Percentiles rank a stretch among this genome's conserved stretches.
phyloP scores from a whole-genome alignment of 2,329 filamentous ascomycete species.

The Berkeleyomyces basicola region DNA sequence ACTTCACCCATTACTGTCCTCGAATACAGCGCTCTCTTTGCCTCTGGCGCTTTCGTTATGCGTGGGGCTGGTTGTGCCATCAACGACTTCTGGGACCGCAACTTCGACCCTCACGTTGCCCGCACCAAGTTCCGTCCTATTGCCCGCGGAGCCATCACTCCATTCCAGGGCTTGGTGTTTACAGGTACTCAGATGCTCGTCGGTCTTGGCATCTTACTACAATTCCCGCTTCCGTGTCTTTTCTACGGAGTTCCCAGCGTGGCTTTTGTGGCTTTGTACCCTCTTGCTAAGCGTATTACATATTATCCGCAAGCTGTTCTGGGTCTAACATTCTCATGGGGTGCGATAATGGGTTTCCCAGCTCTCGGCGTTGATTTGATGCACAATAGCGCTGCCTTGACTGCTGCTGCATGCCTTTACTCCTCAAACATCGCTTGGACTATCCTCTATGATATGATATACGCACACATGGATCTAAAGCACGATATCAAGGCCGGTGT shows the following conservation, averaged over 20 bases:
- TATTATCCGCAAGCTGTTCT: slow-evolving; percentile 77
- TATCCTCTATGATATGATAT: slow-evolving; percentile 81
- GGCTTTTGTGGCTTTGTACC: slow-evolving; percentile 57
- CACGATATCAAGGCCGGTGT: slow-evolving; percentile 77
- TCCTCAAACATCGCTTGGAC: slow-evolving; percentile 73
- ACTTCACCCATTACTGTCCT: slow-evolving; percentile 43
- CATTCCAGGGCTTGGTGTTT: slow-evolving; percentile 54
- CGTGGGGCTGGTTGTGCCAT: slow-evolving; percentile 76
- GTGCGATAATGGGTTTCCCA: slow-evolving; percentile 74
- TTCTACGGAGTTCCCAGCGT: slow-evolving; percentile 65
- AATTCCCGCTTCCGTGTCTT: slow-evolving; percentile 58
- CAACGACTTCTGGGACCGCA: slow-evolving; percentile 81
- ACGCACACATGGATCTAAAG: slow-evolving; percentile 80
- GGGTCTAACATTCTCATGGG: slow-evolving; percentile 77
- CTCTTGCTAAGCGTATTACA: slow-evolving; percentile 70
- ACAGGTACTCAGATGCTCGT: slow-evolving; percentile 58
- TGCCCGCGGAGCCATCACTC: slow-evolving; percentile 59
- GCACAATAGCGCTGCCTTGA: slow-evolving; percentile 41
- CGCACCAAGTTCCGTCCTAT: slow-evolving; percentile 67
- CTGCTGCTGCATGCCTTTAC: slow-evolving; percentile 54
- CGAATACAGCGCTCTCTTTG: slow-evolving; percentile 52
- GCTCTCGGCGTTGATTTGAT: slow-evolving; percentile 66
- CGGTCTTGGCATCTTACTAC: slow-evolving; percentile 56
- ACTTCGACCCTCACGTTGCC: slow-evolving; percentile 65
- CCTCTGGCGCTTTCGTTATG: slow-evolving; percentile 66